Conservation (phyloP, 1,284 basidiomycete genomes). For the Naganishia sp. region DNA sequence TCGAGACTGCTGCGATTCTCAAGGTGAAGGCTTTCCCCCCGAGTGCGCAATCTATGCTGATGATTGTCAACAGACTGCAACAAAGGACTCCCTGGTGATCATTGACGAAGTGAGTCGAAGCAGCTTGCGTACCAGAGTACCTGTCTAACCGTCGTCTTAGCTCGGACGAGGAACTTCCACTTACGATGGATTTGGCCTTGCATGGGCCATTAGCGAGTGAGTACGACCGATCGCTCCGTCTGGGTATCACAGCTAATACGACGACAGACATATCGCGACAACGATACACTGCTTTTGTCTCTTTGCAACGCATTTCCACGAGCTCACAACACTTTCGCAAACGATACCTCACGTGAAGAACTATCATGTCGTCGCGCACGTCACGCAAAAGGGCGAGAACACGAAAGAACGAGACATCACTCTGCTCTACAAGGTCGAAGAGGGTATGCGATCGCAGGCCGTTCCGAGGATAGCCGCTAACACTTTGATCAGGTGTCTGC, state of each 20-base stretch:
- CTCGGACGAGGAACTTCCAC: slow-evolving; percentile 97
- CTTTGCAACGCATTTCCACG: slow-evolving; percentile 98
- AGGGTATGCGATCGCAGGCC: slow-evolving; percentile 59
- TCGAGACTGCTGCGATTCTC: slow-evolving; percentile 87
- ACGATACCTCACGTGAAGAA: slow-evolving; percentile 88
- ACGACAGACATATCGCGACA: slow-evolving; percentile 79
- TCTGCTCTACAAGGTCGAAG: slow-evolving; percentile 90
- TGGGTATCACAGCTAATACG: neutral
- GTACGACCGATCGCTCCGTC: slow-evolving; percentile 38
- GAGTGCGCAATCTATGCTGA: neutral
- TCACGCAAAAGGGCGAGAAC: slow-evolving; percentile 59
- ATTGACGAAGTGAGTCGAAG: slow-evolving; percentile 72
- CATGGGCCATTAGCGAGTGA: slow-evolving; percentile 98
- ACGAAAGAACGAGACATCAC: slow-evolving; percentile 83
- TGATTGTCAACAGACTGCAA: slow-evolving; percentile 68
- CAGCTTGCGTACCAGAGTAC: neutral
- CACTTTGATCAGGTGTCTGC: slow-evolving; percentile 63
- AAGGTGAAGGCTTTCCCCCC: slow-evolving; percentile 59
- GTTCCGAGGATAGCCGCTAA: neutral
- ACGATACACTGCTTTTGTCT: slow-evolving; percentile 89
- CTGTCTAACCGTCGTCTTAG: neutral
- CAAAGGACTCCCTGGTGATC: slow-evolving; percentile 90
- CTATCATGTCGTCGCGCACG: slow-evolving; percentile 92
- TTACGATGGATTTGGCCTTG: slow-evolving; percentile 96
- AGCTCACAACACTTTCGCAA: slow-evolving; percentile 87